These are phyloP conservation scores for Clonostachys chloroleuca DNA, from an alignment of 2,329 filamentous ascomycete genomes.

Conservation along the genomic window DNA sequence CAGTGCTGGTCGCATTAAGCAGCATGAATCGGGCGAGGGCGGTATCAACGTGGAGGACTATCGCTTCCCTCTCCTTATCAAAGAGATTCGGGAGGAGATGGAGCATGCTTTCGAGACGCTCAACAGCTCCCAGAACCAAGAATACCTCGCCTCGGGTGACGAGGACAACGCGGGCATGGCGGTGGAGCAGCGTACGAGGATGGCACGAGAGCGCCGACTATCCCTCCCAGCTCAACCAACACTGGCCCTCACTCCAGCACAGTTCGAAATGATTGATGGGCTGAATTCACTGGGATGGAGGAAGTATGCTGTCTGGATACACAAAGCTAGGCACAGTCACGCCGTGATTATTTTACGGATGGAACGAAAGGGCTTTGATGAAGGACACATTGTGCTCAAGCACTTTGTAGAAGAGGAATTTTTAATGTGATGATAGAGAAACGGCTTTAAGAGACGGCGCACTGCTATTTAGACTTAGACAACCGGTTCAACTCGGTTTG, in stretches of 20 bases:
- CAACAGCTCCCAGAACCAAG: conserved; percentile 38
- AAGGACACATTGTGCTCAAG: conserved; percentile 72
- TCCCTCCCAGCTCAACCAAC: conserved; percentile 54
- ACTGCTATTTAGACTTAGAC: no score
- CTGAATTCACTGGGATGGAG: conserved; percentile 64
- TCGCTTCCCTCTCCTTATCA: conserved; percentile 70
- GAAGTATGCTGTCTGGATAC: conserved; percentile 70
- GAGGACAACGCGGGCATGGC: conserved; percentile 26
- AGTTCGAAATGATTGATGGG: conserved; percentile 80
- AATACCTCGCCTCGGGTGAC: conserved; percentile 34
- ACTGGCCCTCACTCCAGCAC: conserved; percentile 71
- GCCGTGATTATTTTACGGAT: conserved; percentile 84
- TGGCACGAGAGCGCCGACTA: conserved; percentile 33
- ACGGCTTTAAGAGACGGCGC: no score
- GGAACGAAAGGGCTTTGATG: conserved; percentile 62
- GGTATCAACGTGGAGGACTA: conserved; percentile 68
- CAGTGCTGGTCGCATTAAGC: conserved; percentile 68
- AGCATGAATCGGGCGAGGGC: conserved; percentile 69
- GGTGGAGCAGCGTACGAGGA: conserved; percentile 31
- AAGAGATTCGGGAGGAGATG: conserved; percentile 69
- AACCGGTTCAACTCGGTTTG: no score
- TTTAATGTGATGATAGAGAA: background rate
- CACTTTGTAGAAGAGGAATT: conserved; percentile 83
- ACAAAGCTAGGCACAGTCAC: conserved; percentile 75
- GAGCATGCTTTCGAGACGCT: conserved; percentile 75